These are phyloP conservation scores for Paratinospora sagittata DNA, from an alignment of 164 flowering plant genomes.

Conservation along the genomic window DNA sequence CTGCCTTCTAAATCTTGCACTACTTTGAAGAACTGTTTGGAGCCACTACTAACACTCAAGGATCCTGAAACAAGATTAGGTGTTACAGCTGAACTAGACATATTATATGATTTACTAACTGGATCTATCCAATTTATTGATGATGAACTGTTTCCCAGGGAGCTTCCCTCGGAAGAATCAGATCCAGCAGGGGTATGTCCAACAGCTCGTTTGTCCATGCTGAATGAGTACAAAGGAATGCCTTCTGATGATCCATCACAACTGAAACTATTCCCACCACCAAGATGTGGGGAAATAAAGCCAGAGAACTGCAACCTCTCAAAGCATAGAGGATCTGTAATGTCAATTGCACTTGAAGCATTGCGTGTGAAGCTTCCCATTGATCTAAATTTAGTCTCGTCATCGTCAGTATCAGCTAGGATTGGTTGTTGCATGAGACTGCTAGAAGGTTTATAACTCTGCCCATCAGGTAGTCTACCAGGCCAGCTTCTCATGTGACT, in stretches of 20 bases:
- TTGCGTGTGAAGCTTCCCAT: conserved; percentile 39
- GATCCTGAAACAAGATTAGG: conserved; percentile 89
- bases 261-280: conserved; percentile 52
- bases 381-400: conserved; percentile 42
- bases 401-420: conserved; percentile 30
- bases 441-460: conserved; percentile 25
- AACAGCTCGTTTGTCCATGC: conserved; percentile 54
- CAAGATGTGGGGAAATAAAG: conserved; percentile 62
- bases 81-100: conserved; percentile 66
- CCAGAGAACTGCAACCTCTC: conserved; percentile 90
- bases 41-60: conserved; percentile 47
- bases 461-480: conserved; percentile 35
- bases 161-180: conserved; percentile 48
- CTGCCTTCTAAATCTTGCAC: conserved; percentile 73
- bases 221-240: conserved; percentile 87
- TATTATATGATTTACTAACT: conserved; percentile 54
- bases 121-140: conserved; percentile 78
- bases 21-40: conserved; percentile 73
- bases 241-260: conserved; percentile 77
- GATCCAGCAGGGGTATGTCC: conserved; percentile 45
- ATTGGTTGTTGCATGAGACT: conserved; percentile 27
- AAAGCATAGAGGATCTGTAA: conserved; percentile 43
- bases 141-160: conserved; percentile 58
- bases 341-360: conserved; percentile 36
- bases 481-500: conserved; percentile 45